These are phyloP conservation scores for Fremontodendron californicum DNA, from an alignment of 345 rosid species.

Conservation along the genomic window DNA sequence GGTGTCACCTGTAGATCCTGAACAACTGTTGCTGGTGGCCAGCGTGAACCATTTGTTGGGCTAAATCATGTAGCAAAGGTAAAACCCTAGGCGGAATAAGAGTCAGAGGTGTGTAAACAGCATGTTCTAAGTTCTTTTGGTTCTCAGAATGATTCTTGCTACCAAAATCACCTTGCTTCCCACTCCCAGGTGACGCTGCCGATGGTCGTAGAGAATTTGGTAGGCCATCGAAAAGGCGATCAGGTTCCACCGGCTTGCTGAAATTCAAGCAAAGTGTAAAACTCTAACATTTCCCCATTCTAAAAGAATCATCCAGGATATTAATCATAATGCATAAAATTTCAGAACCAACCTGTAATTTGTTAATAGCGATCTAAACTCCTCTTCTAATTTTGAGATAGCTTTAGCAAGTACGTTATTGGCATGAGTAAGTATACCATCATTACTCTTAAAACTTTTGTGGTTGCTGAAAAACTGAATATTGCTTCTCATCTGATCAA, in stretches of 20 bases:
- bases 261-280: slow-evolving; percentile 14
- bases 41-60: slow-evolving; percentile 82
- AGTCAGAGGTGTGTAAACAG: slow-evolving; percentile 63
- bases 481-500: slow-evolving; percentile 69
- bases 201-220: slow-evolving; percentile 74
- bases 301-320: slow-evolving; percentile 2
- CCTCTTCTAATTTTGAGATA: slow-evolving; percentile 83
- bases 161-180: slow-evolving; percentile 35
- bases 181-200: slow-evolving; percentile 38
- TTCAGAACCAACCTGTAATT: slow-evolving; percentile 66
- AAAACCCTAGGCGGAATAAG: slow-evolving; percentile 86
- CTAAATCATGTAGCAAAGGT: slow-evolving; percentile 78
- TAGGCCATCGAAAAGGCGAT: slow-evolving; percentile 74
- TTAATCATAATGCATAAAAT: not conserved
- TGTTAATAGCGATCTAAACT: slow-evolving; percentile 66
- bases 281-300: not conserved
- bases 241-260: slow-evolving; percentile 98
- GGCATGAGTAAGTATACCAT: slow-evolving; percentile 64
- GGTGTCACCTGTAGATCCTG: slow-evolving; percentile 62
- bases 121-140: slow-evolving; percentile 56
- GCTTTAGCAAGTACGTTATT: slow-evolving; percentile 72
- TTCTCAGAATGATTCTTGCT: slow-evolving; percentile 47
- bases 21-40: slow-evolving; percentile 92
- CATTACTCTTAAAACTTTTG: slow-evolving; percentile 55
- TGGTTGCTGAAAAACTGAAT: slow-evolving; percentile 64